Base-by-base conservation (phyloP, 306 rosid genomes). In the Acacia crassicarpa region DNA sequence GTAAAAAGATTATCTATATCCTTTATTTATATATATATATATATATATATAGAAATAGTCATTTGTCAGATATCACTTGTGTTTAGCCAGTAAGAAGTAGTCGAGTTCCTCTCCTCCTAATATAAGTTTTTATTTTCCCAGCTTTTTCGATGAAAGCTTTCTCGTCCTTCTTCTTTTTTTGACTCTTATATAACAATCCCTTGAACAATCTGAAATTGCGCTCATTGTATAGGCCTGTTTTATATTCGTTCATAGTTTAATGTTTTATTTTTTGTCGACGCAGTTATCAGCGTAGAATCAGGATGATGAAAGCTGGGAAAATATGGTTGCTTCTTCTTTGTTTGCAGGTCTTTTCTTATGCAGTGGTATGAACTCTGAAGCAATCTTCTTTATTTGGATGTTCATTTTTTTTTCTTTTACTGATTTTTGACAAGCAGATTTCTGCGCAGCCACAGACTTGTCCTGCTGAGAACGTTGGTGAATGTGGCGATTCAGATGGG, bases 371-470 rank as follows among this genome's bases (percentile, higher is more conserved):
- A 45, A 44, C 35, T 33, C 3, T 14, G 45, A 74, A 19, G 13
- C 23, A 33, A 4, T 80, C 40, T 59, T 59, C 46, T 54, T 48
- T 35, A 30, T 30, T 30, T 30, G 32, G 32, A 1, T 30, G 32
- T 30, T 30, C 32, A 30, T 30, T 30, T 30, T 30, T 30, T 30
- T 30, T 30, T 30, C 2, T 30, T 30, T 30, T 30, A 30, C 1
- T 30, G 32, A 30, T 30, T 30, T 30, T 30, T 2, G 32, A 2
- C 32, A 30, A 30, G 32, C 32, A 95, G 99, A 85, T 82, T 88
- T 94, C 85, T 68, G 83, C 40, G 45, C 91, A 90, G 38, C 86
- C 80, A 77, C 53, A 41, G 51, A 92, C 92, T 15, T 92, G 98
- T 58, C 96, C 96, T 67, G 99, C 92, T 45, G 78, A 83, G 41